phyloP scores from a whole-genome alignment of 2,329 filamentous ascomycete species.

The Claviceps quebecensis region DNA sequence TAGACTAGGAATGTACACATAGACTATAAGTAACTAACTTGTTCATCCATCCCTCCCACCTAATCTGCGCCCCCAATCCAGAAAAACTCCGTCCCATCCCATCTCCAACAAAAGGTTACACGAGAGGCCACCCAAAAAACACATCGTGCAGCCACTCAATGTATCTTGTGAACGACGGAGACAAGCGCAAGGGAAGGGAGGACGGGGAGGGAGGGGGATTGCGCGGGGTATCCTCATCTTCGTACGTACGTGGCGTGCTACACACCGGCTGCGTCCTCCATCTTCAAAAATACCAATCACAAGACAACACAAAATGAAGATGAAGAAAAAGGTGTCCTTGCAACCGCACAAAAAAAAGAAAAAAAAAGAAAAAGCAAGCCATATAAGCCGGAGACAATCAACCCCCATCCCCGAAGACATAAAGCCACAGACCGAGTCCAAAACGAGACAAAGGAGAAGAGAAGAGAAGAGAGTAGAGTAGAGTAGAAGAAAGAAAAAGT shows the following conservation, averaged over 20 bases:
- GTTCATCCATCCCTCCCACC: not conserved
- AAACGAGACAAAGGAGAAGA: not conserved
- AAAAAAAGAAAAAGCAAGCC: not conserved
- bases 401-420: too few species aligned
- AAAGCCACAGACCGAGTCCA: too few species aligned
- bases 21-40: not conserved
- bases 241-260: not conserved
- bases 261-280: not conserved
- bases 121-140: conserved; percentile 1
- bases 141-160: conserved; percentile 2
- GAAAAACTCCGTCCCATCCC: not conserved
- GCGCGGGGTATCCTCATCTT: conserved; percentile 5
- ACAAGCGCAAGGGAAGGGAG: too few species aligned
- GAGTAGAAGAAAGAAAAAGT: not conserved
- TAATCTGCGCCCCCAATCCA: conserved; percentile 2
- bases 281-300: not conserved
- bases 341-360: not conserved
- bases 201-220: not conserved
- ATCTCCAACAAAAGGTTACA: not conserved
- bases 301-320: not conserved
- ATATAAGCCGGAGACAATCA: too few species aligned
- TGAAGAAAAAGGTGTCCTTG: not conserved
- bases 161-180: not conserved
- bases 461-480: not conserved
- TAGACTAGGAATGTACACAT: not conserved